phyloP scores from a whole-genome alignment of 192 early-diverging fungal species.

The Paraglomus occultum region DNA sequence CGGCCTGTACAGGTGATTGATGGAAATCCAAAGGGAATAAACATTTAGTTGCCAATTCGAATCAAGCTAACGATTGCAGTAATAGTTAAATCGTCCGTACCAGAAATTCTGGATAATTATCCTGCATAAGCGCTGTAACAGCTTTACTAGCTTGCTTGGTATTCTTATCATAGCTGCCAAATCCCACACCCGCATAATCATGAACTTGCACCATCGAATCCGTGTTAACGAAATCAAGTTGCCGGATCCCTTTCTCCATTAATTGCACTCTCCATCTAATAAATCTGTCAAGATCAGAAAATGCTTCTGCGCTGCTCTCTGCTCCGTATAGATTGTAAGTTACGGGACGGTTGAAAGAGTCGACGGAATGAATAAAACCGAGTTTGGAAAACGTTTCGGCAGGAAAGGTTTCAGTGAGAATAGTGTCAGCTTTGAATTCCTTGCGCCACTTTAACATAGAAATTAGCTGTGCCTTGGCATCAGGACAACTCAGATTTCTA shows the following conservation, averaged over 20 bases:
- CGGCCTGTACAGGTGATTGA: constrained; percentile 22
- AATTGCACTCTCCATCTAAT: constrained; percentile 63
- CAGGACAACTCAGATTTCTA: constrained; percentile 36
- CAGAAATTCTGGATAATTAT: constrained; percentile 66
- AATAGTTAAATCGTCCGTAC: constrained; percentile 22
- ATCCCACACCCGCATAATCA: constrained; percentile 54
- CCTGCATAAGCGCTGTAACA: constrained; percentile 53
- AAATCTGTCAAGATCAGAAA: constrained; percentile 55
- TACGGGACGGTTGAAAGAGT: constrained; percentile 52
- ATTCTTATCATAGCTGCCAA: constrained; percentile 48
- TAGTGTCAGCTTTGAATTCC: constrained; percentile 43
- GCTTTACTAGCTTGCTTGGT: constrained; percentile 52
- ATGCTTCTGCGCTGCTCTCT: constrained; percentile 52
- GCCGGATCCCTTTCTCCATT: constrained; percentile 53
- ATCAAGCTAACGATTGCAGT: background rate
- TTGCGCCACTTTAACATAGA: constrained; percentile 55
- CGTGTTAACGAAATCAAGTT: constrained; percentile 55
- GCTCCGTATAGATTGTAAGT: constrained; percentile 61
- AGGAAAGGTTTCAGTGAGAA: constrained; percentile 52
- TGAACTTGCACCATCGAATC: constrained; percentile 62
- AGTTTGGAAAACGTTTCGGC: constrained; percentile 43
- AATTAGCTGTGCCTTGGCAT: constrained; percentile 50
- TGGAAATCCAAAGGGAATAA: background rate
- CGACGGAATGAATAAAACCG: constrained; percentile 50
- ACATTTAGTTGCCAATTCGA: background rate